Percentiles rank a stretch among this genome's conserved stretches.
Conservation (phyloP, 2,329 filamentous ascomycete species). For the Fusarium sp. region DNA sequence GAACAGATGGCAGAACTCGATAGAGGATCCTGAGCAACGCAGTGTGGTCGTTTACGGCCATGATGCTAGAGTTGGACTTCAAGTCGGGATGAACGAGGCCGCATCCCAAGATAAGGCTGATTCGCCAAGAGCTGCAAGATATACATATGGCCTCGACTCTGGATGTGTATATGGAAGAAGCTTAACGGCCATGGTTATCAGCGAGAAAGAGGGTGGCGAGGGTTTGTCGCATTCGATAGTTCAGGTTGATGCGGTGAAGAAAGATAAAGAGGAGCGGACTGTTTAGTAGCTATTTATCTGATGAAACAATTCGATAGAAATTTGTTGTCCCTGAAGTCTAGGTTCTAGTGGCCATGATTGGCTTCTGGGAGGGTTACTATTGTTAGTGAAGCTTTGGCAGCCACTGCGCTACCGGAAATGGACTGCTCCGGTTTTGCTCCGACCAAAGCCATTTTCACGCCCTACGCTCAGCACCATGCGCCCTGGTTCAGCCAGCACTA, state of each 20-base stretch:
- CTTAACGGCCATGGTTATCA: conserved; percentile 35
- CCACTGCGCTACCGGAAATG: not conserved
- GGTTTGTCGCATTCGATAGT: conserved; percentile 27
- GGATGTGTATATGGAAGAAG: conserved; percentile 76
- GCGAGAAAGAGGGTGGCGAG: not conserved
- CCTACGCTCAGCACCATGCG: conserved; percentile 12
- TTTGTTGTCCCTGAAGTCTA: too few relatives aligned
- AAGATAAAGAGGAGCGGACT: not conserved
- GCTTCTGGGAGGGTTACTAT: not conserved
- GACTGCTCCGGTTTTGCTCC: conserved; percentile 21
- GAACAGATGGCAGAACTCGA: conserved; percentile 35
- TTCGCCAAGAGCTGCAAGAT: conserved; percentile 55
- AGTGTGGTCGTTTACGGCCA: conserved; percentile 86
- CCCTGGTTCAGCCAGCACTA: not conserved
- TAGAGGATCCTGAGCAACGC: conserved; percentile 45
- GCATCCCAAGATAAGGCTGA: not conserved
- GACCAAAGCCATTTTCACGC: conserved; percentile 18
- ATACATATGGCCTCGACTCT: conserved; percentile 84
- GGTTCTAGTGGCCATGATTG: too few relatives aligned
- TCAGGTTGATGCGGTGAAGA: conserved; percentile 17
- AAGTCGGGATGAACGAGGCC: conserved; percentile 45
- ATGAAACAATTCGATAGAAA: too few relatives aligned
- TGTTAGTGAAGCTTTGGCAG: not conserved
- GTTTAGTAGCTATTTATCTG: too few relatives aligned
- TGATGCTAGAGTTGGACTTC: conserved; percentile 76